phyloP scores from a whole-genome alignment of 805 yeast genomes.

The Starmerella roubikii region DNA sequence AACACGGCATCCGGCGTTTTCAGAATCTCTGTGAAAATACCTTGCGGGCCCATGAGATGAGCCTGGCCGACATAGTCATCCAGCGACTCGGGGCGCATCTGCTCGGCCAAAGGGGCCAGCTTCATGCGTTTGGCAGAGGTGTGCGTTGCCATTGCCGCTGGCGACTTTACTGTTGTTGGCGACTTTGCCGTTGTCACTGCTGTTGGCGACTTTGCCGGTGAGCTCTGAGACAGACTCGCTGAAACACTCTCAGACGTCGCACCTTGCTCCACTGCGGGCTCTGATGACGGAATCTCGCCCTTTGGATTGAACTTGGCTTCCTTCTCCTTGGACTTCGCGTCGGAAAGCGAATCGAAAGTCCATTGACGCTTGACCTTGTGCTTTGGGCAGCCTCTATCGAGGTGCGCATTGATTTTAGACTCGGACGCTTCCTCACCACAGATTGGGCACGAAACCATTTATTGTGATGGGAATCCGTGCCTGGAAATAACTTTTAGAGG shows the following conservation, averaged over 20 bases:
- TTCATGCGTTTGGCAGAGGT: background rate
- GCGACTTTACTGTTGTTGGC: too few species aligned
- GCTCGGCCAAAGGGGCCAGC: slow-evolving; percentile 52
- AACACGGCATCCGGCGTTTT: background rate
- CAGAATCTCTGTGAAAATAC: slow-evolving; percentile 34
- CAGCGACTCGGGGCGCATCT: slow-evolving; percentile 61
- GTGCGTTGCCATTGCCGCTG: too few species aligned
- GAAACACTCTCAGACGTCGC: too few species aligned
- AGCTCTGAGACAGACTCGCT: too few species aligned
- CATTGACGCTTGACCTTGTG: slow-evolving; percentile 1
- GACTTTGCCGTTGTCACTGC: too few species aligned
- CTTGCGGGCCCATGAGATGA: slow-evolving; percentile 53
- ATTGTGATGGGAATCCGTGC: too few species aligned
- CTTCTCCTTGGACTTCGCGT: too few species aligned
- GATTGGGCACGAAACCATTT: slow-evolving; percentile 26
- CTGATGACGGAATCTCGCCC: too few species aligned
- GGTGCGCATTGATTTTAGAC: slow-evolving; percentile 24
- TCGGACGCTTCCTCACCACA: slow-evolving; percentile 24
- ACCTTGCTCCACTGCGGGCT: too few species aligned
- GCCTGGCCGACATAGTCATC: slow-evolving; percentile 73
- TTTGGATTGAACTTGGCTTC: too few species aligned
- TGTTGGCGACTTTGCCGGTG: too few species aligned
- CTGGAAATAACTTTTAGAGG: too few species aligned
- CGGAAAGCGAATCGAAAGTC: slow-evolving; percentile 4
- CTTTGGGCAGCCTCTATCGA: slow-evolving; percentile 27